phyloP scores from a whole-genome alignment of 257 asterid genomes.

The Solanum pinnatisectum region DNA sequence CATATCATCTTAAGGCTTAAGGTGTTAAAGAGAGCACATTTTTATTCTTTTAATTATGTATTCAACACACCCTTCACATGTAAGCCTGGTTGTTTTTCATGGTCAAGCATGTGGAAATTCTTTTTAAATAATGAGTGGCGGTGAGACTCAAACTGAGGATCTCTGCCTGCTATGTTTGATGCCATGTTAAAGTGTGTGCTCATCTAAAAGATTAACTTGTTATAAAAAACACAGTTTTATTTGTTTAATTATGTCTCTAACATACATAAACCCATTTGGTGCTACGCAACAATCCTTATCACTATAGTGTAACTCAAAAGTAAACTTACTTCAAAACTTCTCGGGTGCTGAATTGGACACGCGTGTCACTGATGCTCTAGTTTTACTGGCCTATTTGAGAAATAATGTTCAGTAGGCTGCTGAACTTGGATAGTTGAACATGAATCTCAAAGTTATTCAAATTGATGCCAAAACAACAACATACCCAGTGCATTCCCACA shows the following conservation, averaged over 20 bases:
- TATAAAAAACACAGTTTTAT: background rate
- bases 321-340: background rate
- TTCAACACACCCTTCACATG: background rate
- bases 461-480: background rate
- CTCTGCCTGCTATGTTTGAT: background rate
- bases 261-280: background rate
- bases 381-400: background rate
- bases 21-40: background rate
- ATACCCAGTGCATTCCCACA: background rate
- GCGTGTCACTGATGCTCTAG: background rate
- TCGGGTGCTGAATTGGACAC: background rate
- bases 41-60: background rate
- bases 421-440: background rate
- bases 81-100: background rate
- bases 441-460: background rate
- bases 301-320: background rate
- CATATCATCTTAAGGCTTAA: background rate
- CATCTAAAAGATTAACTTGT: background rate
- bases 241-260: background rate
- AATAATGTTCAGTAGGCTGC: background rate
- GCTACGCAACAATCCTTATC: background rate
- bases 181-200: background rate
- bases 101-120: background rate
- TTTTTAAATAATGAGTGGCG: background rate
- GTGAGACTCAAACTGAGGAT: background rate